Base-by-base conservation (phyloP, 2,329 filamentous ascomycete species). In the Trichoderma gracile region DNA sequence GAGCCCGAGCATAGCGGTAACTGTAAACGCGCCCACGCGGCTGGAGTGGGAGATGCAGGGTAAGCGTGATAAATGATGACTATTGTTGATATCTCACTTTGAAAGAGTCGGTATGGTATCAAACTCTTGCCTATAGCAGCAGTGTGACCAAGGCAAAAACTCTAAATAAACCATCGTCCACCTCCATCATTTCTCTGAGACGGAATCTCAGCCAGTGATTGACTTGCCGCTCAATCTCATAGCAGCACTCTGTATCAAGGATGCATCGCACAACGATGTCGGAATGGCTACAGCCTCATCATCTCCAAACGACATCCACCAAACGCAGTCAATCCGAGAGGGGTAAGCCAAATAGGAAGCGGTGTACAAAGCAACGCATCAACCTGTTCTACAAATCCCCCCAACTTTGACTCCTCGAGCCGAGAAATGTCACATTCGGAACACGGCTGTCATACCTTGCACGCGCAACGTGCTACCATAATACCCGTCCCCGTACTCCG, bases 311-410 rank as follows among this genome's bases (percentile, higher is more conserved):
- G 2, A 2, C 30, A 30, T 8, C 30, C 7, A 3, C 33, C 25
- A 17, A 30, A 33, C 5, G 6, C 46, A 33, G n/a, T 14, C 40
- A 60, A 52, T n/a, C 21, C 19, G 10, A 60, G 42, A 15, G 46
- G 23, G 23, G 25, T 23, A 60, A 52, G 23, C 46, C 57, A 49
- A 30, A 3, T 23, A 27, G 25, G 46, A 52, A 60, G 57, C 57
- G 46, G 57, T 52, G 57, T 60, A 43, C 33, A 38, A 38, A 15
- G 33, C 33, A 14, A 38, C 14, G 33, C 43, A 19, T 27, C 21
- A 6, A 42, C 21, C 30, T 50, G 21, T 40, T 10, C 14, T 2
- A 30, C 21, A 23, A 30, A 5, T 12, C 33, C 33, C 49, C 33
- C 21, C 27, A 27, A 47, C 27, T 21, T 59, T 30, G n/a, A 59